A percentile compares a stretch with the other conserved stretches of the same genome.
Evolutionary conservation across 148 eudicot species (phyloP).

Genomic region (Arbutus unedo): DNA sequence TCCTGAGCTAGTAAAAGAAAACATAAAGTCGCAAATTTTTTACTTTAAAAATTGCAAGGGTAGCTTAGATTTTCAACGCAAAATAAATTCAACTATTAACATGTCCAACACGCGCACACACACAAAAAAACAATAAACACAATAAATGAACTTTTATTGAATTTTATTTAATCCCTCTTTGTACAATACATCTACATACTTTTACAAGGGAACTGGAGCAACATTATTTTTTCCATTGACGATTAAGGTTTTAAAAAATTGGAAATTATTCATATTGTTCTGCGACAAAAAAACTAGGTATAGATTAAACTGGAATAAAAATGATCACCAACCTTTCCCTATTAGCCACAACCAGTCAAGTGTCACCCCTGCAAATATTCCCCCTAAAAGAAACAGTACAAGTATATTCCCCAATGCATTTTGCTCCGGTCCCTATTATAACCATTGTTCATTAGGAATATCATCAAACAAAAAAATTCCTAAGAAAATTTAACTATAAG

Average conservation of each 20-base stretch:
- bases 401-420: slow-evolving; percentile 50
- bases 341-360: slow-evolving; percentile 56
- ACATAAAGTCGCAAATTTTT: too few relatives aligned
- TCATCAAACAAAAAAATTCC: background rate
- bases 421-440: slow-evolving; percentile 46
- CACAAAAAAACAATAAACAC: background rate
- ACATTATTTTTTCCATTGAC: background rate
- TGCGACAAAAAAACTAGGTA: background rate
- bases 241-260: background rate
- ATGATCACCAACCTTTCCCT: slow-evolving; percentile 41
- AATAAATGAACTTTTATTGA: background rate
- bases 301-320: background rate
- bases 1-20: too few relatives aligned
- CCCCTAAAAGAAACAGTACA: slow-evolving; percentile 34
- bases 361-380: slow-evolving; percentile 39
- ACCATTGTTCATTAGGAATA: background rate
- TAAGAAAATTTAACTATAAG: background rate
- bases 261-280: background rate
- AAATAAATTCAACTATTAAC: background rate
- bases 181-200: background rate
- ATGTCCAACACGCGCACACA: too few relatives aligned
- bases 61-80: background rate
- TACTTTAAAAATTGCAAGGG: background rate
- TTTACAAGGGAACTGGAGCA: background rate
- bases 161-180: background rate